phyloP scores from a whole-genome alignment of 2,329 filamentous ascomycete genomes.

The Seiridium unicorne region DNA sequence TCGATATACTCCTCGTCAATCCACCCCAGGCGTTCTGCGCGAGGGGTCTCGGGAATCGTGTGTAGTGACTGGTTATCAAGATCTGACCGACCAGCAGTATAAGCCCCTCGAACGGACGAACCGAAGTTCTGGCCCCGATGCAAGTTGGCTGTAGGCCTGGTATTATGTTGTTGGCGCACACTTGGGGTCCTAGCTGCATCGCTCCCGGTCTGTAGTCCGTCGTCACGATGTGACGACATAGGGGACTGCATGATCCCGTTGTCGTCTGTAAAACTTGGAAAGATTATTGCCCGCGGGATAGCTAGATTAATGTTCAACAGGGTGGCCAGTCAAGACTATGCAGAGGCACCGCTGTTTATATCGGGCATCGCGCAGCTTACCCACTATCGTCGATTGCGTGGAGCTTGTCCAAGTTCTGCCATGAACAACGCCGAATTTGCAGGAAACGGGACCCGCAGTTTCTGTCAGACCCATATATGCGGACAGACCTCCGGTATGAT shows the following conservation, averaged over 20 bases:
- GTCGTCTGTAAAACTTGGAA: too few species aligned
- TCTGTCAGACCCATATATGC: neutral
- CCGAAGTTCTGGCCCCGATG: neutral
- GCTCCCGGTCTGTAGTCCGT: neutral
- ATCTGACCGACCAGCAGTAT: neutral
- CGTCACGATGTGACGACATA: neutral
- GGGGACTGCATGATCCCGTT: too few species aligned
- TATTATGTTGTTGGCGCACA: neutral
- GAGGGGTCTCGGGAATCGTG: neutral
- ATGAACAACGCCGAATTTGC: neutral
- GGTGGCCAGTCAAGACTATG: neutral
- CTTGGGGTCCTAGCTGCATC: neutral
- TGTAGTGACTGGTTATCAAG: neutral
- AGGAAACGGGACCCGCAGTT: neutral
- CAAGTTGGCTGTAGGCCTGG: neutral
- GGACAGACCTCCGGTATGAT: neutral
- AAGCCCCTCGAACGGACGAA: neutral
- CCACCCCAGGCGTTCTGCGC: constrained; percentile 8
- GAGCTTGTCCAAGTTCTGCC: neutral
- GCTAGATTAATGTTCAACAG: neutral
- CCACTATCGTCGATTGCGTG: neutral
- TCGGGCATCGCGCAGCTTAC: neutral
- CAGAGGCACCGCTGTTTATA: neutral
- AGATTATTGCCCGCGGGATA: too few species aligned
- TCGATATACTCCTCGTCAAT: constrained; percentile 20